Conservation (phyloP, 2,329 filamentous ascomycete genomes). For the Aspergillus pseudoglaucus region DNA sequence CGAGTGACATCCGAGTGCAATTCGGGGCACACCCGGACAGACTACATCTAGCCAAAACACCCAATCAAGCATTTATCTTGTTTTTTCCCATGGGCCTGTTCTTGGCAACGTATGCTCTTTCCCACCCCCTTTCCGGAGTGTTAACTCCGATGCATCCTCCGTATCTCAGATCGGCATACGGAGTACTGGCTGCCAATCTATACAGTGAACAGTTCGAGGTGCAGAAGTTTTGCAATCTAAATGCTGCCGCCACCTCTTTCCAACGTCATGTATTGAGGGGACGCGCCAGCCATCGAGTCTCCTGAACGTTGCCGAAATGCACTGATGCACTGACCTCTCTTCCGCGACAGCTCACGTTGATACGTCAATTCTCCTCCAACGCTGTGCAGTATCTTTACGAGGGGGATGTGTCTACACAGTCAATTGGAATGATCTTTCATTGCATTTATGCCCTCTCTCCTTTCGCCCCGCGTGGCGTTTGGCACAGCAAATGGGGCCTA, state of each 20-base stretch:
- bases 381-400: neutral
- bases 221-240: conserved; percentile 13
- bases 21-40: no score
- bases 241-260: conserved; percentile 14
- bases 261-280: neutral
- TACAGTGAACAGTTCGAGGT: conserved; percentile 2
- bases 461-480: neutral
- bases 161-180: neutral
- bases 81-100: neutral
- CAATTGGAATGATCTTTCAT: neutral
- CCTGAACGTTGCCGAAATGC: conserved; percentile 6
- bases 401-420: neutral
- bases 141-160: neutral
- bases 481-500: neutral
- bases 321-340: conserved; percentile 7
- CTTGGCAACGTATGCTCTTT: neutral
- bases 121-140: neutral
- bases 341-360: conserved; percentile 23
- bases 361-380: conserved; percentile 19
- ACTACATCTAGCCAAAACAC: neutral
- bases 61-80: neutral
- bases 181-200: neutral
- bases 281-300: conserved; percentile 1
- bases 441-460: neutral
- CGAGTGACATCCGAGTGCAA: neutral